Base-by-base conservation (phyloP, 2,329 filamentous ascomycete genomes). In the Stylonectria norvegica region DNA sequence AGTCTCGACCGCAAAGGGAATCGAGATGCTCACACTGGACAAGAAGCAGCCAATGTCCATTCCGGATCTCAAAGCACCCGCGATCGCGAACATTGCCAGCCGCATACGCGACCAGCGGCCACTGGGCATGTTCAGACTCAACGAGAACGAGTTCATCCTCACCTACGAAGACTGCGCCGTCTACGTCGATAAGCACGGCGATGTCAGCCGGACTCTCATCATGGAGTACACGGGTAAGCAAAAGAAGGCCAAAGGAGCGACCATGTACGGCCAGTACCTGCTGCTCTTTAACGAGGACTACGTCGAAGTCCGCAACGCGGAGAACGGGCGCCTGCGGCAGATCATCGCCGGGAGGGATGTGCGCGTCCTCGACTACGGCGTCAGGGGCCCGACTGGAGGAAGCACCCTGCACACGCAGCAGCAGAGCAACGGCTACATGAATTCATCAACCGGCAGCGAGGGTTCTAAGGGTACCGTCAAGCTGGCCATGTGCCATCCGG, bases 171-270 rank as follows among this genome's bases (percentile, higher is more conserved):
- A 96, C 64, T 97, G 91, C 55, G 93, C 90, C 14, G 90, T 98
- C 7, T 98, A 97, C 59, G 86, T 97, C 60, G 94, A 98, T 71
- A 96, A 97, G 67, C 89, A 97, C 64, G 93, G 93, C 51, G 93
- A 98, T 47, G 89, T 98, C 19, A 91, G 83, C 27, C 85, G 94
- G 32, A 89, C 85, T 19, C 88, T 97, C 43, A 90, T 97, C 58
- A 95, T 98, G 89, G 89, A 97, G 61, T 98, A 97, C 63, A 93
- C 95, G n/a, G 93, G 93, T 52, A 91, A 85, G 57, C 76, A 79
- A 60, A 80, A 79, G 65, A 79, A 79, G 63, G 93, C 93, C 2
- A 83, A 85, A 47, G 81, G 82, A 10, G 90, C 90, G 2, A 93
- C 89, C 47, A 83, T 97, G 69, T 94, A 89, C 55, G 90, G 89